phyloP scores from a whole-genome alignment of 768 basidiomycete genomes.

The Albatrellus ellisii region DNA sequence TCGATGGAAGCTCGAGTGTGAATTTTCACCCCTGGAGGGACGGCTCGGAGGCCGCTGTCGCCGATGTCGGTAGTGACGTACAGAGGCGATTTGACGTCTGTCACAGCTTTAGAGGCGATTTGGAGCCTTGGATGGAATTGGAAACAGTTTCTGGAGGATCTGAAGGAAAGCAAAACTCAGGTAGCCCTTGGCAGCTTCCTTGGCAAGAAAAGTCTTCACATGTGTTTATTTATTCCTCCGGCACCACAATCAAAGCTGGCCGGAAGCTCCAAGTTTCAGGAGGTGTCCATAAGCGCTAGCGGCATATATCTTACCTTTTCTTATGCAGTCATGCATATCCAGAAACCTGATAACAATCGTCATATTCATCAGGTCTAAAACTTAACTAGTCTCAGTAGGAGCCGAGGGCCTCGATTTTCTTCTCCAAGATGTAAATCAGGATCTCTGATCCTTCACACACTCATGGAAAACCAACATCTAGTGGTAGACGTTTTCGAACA shows the following conservation, averaged over 20 bases:
- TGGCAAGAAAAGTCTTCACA: neutral
- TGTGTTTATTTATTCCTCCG: conserved; percentile 9
- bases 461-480: too few species aligned
- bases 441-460: too few species aligned
- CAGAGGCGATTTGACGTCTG: neutral
- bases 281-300: neutral
- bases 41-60: conserved; percentile 16
- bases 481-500: too few species aligned
- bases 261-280: neutral
- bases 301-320: too few species aligned
- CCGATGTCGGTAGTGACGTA: conserved; percentile 20
- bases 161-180: conserved; percentile 21
- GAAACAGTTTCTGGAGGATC: conserved; percentile 27
- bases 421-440: too few species aligned
- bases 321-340: too few species aligned
- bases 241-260: conserved; percentile 15
- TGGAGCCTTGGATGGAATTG: conserved; percentile 47
- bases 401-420: too few species aligned
- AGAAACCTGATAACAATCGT: too few species aligned
- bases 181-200: conserved; percentile 17
- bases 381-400: too few species aligned
- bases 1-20: conserved; percentile 30
- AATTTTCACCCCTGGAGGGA: conserved; percentile 29
- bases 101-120: conserved; percentile 26
- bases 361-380: too few species aligned